Base-by-base conservation (phyloP, 2,329 filamentous ascomycete species). In the Fusarium oxysporum region DNA sequence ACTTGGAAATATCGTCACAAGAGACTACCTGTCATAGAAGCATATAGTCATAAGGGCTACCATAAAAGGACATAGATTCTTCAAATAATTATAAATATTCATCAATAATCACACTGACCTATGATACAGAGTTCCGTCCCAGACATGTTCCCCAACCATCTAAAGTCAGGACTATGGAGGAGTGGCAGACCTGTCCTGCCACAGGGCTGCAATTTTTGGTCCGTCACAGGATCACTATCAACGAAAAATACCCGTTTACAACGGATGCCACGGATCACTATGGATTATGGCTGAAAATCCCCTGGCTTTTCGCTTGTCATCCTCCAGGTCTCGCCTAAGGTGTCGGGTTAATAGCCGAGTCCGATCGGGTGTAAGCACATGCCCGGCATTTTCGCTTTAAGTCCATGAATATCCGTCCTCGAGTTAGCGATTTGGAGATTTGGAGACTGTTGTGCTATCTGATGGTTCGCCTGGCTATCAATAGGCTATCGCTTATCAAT, bases 161-260 rank as follows among this genome's bases (percentile, higher is more conserved):
- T 28, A 28, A 54, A 28, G 25, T 62, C 30, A 38, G 62, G 19
- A 21, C 56, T 64, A 21, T 47, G 23, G 23, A 48, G 48, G 14
- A 45, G 59, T 38, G 41, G 28, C 23, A 71, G 65, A 68, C 62
- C 65, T n/a, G 35, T 8, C 25, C 35, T 30, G 23, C 50, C 62
- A 62, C 76, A 76, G 62, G 75, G 75, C 76, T 77, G 74, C 68
- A 71, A 66, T 77, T 76, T 76, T 75, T 66, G 62, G 41, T 64
- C 75, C 56, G 65, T 78, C 77, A 78, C 71, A 76, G 76, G 65
- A 61, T 70, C 62, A 61, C 62, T 33, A 56, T 60, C 54, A 48
- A 79, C 77, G 77, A 79, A 77, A 79, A 79, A 76, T 65, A 67
- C 47, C 77, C 77, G 77, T 79, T 59, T 71, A 55, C 62, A 53